Conservation (phyloP, 352 stramenopile genomes). For the Phytophthora pistaciae region DNA sequence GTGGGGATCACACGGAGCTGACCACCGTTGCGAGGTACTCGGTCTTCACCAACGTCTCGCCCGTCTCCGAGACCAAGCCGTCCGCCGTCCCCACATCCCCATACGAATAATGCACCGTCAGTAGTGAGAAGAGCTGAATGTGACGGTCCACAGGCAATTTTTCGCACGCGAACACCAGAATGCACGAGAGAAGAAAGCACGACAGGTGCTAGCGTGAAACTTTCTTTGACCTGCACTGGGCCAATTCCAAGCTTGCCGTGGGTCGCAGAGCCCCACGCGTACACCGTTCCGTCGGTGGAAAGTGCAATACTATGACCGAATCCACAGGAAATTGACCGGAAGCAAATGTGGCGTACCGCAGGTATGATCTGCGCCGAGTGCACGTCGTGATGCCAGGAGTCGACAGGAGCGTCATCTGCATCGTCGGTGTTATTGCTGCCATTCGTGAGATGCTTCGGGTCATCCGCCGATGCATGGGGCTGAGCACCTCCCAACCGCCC, state of each 20-base stretch:
- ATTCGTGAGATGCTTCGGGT: not conserved
- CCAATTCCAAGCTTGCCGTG: conserved; percentile 81
- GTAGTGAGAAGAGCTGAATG: conserved; percentile 75
- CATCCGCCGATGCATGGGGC: conserved; percentile 2
- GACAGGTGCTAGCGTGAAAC: conserved; percentile 73
- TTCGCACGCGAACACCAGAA: conserved; percentile 48
- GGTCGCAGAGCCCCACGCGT: conserved; percentile 75
- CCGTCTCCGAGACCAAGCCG: conserved; percentile 77
- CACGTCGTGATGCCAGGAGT: conserved; percentile 65
- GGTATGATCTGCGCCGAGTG: conserved; percentile 55
- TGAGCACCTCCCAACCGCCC: conserved; percentile 60
- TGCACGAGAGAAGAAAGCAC: conserved; percentile 39
- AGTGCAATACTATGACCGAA: conserved; percentile 81
- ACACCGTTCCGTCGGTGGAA: conserved; percentile 71
- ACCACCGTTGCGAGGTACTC: conserved; percentile 65
- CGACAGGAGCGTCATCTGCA: conserved; percentile 11
- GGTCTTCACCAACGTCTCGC: conserved; percentile 65
- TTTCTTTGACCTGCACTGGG: conserved; percentile 48
- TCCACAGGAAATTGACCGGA: conserved; percentile 65
- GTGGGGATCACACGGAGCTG: conserved; percentile 48
- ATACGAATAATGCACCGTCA: conserved; percentile 73
- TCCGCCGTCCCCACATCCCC: conserved; percentile 76
- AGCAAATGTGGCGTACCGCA: conserved; percentile 52
- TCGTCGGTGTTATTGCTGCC: conserved; percentile 15
- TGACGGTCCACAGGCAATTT: conserved; percentile 80